These are phyloP conservation scores for Furcasterigmium furcatum DNA, from an alignment of 2,329 filamentous ascomycete species.

Conservation along the genomic window DNA sequence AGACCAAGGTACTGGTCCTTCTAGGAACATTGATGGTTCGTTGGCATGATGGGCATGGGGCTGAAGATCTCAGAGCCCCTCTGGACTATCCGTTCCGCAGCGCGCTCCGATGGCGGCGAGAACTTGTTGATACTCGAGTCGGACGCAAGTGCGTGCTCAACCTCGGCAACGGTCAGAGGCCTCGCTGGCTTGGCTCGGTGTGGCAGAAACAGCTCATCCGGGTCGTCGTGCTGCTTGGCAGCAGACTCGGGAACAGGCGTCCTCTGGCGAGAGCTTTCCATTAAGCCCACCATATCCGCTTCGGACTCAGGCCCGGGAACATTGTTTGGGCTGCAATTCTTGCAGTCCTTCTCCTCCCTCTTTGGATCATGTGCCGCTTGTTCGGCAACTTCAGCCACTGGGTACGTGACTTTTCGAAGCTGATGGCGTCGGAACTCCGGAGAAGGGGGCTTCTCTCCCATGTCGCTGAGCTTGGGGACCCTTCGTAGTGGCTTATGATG, in stretches of 20 bases:
- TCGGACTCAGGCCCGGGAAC: no score
- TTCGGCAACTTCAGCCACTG: background rate
- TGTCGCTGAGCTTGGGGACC: background rate
- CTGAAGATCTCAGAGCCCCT: slow-evolving; percentile 20
- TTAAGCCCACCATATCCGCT: no score
- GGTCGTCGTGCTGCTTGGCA: background rate
- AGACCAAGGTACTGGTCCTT: slow-evolving; percentile 36
- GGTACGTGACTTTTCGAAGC: slow-evolving; percentile 3
- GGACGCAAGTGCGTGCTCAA: background rate
- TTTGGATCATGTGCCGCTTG: background rate
- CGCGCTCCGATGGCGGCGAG: background rate
- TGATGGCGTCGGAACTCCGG: background rate
- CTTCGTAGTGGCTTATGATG: background rate
- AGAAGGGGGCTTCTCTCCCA: background rate
- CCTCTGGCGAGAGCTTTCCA: background rate
- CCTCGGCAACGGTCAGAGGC: background rate
- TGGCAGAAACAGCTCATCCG: background rate
- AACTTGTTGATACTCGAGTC: background rate
- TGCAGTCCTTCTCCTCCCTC: background rate
- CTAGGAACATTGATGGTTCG: slow-evolving; percentile 39
- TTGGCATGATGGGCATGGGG: slow-evolving; percentile 28
- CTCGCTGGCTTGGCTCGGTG: background rate
- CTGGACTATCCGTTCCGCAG: background rate
- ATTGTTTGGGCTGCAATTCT: background rate
- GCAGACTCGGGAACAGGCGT: background rate